phyloP scores from a whole-genome alignment of 768 basidiomycete species.

The Coprinopsis cinerea region DNA sequence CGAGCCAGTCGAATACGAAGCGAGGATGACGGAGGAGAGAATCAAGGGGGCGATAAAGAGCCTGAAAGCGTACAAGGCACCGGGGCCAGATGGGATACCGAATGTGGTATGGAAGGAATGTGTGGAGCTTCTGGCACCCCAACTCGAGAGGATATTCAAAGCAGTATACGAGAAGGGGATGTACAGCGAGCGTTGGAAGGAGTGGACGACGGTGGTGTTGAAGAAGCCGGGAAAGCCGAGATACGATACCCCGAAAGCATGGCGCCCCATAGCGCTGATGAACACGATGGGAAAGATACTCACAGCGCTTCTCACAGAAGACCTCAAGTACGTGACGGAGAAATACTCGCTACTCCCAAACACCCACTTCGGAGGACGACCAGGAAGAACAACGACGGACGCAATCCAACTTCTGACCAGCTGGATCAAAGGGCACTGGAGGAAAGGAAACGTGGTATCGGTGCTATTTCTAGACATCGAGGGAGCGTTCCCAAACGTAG shows the following conservation, averaged over 20 bases:
- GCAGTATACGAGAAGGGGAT: slow-evolving; percentile 8
- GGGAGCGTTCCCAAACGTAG: slow-evolving; percentile 34
- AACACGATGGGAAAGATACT: slow-evolving; percentile 26
- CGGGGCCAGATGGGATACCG: slow-evolving; percentile 21
- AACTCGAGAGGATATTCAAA: slow-evolving; percentile 15
- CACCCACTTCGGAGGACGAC: slow-evolving; percentile 30
- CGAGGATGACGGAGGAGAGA: slow-evolving; percentile 19
- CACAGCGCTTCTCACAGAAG: slow-evolving; percentile 16
- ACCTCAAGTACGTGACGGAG: slow-evolving; percentile 21
- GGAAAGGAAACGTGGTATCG: slow-evolving; percentile 21
- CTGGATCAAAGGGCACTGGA: slow-evolving; percentile 32
- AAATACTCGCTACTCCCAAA: slow-evolving; percentile 22
- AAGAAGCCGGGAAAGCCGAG: slow-evolving; percentile 27
- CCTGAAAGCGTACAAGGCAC: slow-evolving; percentile 27
- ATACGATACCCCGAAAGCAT: slow-evolving; percentile 27
- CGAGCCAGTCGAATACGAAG: slow-evolving; percentile 14
- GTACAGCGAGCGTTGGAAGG: slow-evolving; percentile 13
- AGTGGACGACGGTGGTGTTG: slow-evolving; percentile 22
- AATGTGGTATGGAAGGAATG: slow-evolving; percentile 19
- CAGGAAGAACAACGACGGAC: slow-evolving; percentile 30
- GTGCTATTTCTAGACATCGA: slow-evolving; percentile 34
- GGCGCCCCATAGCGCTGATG: slow-evolving; percentile 31
- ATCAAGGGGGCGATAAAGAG: slow-evolving; percentile 18
- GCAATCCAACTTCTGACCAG: slow-evolving; percentile 26
- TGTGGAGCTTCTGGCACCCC: slow-evolving; percentile 5